Percentiles rank a stretch among this genome's conserved stretches.
Evolutionary conservation across 2,329 filamentous ascomycete species (phyloP).

Genomic region (Talaromyces marneffei): DNA sequence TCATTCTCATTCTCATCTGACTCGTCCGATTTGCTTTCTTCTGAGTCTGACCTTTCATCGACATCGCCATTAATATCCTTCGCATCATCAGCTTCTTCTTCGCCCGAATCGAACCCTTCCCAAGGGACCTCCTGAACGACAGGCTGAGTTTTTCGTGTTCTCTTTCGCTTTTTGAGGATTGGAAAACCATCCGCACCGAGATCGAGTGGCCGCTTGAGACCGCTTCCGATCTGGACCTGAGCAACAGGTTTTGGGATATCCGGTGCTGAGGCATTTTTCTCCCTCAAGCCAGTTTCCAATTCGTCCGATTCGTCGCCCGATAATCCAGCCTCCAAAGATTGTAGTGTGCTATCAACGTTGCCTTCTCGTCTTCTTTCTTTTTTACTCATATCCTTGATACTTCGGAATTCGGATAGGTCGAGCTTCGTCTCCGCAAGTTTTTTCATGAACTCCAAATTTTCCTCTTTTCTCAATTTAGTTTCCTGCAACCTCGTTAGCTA

Average conservation of each 20-base stretch:
- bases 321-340: constrained; percentile 24
- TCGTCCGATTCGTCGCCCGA: constrained; percentile 33
- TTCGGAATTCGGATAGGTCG: constrained; percentile 75
- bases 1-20: constrained; percentile 22
- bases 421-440: constrained; percentile 73
- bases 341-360: constrained; percentile 54
- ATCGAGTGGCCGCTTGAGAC: constrained; percentile 81
- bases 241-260: constrained; percentile 48
- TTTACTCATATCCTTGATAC: constrained; percentile 59
- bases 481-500: constrained; percentile 46
- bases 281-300: constrained; percentile 16
- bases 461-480: constrained; percentile 89
- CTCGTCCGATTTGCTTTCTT: constrained; percentile 26
- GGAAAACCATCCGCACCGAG: constrained; percentile 73
- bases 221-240: constrained; percentile 55
- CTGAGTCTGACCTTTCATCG: neutral
- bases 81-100: constrained; percentile 35
- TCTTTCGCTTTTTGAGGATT: constrained; percentile 75
- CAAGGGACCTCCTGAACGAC: constrained; percentile 35
- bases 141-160: constrained; percentile 49
- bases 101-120: constrained; percentile 43
- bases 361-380: constrained; percentile 47
- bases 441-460: constrained; percentile 75
- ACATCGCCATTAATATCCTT: constrained; percentile 19
- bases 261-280: constrained; percentile 19